Base-by-base conservation (phyloP, 331 rosid genomes). In the Quercus tomentella region DNA sequence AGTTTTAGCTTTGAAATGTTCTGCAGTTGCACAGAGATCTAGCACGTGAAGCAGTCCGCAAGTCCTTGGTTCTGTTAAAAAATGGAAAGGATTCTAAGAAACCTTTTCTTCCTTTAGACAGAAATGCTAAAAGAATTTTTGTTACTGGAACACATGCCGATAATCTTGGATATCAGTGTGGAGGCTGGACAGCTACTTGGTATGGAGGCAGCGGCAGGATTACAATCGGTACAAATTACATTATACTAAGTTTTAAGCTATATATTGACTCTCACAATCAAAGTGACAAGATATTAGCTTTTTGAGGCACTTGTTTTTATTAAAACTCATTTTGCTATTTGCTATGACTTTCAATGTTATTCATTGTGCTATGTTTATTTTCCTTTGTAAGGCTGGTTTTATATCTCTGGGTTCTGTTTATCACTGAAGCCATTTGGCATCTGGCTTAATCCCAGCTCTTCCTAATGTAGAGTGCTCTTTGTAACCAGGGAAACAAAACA, bases 181-280 rank as follows among this genome's bases (percentile, higher is more conserved):
- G 98, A 72, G 97, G 98, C 72, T 91, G 98, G 97, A 94, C 97
- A 4, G 79, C 62, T 56, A 82, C 90, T 20, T 88, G 92, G 97
- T 41, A 65, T 78, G 98, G 97, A 65, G 7, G 66, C 12, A 81
- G 89, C 21, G 97, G 98, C 70, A 83, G 86, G 80, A 88, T 87
- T 52, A 94, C 98, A 10, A 26, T 87, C 26, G 97, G 97, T 92
- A 91, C 54, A 82, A 62, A 72, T 52, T 35, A 52, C 58, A 23
- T 25, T 82, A 31, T 72, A 23, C 72, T 71, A 11, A n/a, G 51
- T 75, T 31, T 52, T 26, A 17, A 58, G 56, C 12, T 52, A 8
- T 26, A 33, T 17, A 4, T 66, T 33, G 9, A 67, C 70, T 22
- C n/a, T 67, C 28, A 20, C 16, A n/a, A 33, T 35, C 25, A 8